Evolutionary conservation across 2,329 filamentous ascomycete genomes (phyloP).

Genomic region (Torrubiellomyces zombiae): DNA sequence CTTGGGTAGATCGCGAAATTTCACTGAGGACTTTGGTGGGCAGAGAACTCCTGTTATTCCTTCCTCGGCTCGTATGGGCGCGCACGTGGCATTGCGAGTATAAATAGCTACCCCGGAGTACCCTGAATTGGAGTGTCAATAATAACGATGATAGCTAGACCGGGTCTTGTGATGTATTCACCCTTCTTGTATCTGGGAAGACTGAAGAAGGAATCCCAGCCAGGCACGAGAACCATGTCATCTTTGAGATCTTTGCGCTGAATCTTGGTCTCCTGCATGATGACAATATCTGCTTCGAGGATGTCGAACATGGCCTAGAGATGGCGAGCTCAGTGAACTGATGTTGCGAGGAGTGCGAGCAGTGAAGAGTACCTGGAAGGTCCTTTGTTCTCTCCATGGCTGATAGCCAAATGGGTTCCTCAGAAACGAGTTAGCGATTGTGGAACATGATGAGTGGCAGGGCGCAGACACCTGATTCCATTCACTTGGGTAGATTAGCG

Average conservation of each 20-base stretch:
- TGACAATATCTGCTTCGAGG: conserved; percentile 78
- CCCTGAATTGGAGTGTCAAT: conserved; percentile 43
- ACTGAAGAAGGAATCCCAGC: conserved; percentile 95
- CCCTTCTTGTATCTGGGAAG: conserved; percentile 89
- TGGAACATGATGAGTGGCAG: too few relatives aligned
- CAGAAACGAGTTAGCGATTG: neutral
- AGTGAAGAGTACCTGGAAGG: conserved; percentile 41
- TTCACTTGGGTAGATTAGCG: conserved; percentile 2
- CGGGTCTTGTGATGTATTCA: too few relatives aligned
- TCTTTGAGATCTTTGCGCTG: conserved; percentile 81
- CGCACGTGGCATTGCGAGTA: conserved; percentile 71
- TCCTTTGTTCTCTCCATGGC: conserved; percentile 59
- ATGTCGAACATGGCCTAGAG: conserved; percentile 79
- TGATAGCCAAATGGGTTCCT: conserved; percentile 75
- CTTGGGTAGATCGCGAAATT: conserved; percentile 58
- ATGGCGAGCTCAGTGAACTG: neutral
- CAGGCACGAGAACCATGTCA: conserved; percentile 88
- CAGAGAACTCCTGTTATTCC: conserved; percentile 73
- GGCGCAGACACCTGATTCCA: neutral
- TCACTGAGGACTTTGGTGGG: conserved; percentile 51
- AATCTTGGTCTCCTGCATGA: conserved; percentile 95
- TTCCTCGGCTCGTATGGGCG: conserved; percentile 81
- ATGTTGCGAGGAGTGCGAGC: neutral
- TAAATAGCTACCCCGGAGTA: conserved; percentile 95
- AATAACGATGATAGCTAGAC: neutral